Conservation (phyloP, 805 yeast species). For the Candida xiaguanensis region DNA sequence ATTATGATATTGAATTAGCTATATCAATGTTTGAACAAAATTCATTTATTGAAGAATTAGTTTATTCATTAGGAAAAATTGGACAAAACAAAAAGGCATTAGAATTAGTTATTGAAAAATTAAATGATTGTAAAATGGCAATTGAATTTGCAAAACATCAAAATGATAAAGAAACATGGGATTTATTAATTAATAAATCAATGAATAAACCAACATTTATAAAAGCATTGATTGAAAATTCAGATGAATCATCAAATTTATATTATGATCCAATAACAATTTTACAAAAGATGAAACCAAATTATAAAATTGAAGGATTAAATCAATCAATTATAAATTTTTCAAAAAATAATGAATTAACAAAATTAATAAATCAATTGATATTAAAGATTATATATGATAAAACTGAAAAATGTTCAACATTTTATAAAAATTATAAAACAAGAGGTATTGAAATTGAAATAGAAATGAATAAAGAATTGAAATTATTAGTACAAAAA, state of each 20-base stretch:
- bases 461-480: slow-evolving; percentile 14
- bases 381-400: slow-evolving; percentile 39
- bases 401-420: slow-evolving; percentile 26
- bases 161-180: slow-evolving; percentile 79
- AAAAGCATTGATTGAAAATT: slow-evolving; percentile 63
- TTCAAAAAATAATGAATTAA: slow-evolving; percentile 57
- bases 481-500: slow-evolving; percentile 18
- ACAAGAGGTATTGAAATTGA: slow-evolving; percentile 27
- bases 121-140: slow-evolving; percentile 78
- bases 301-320: slow-evolving; percentile 62
- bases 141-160: slow-evolving; percentile 69
- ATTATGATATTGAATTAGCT: slow-evolving; percentile 68
- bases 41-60: slow-evolving; percentile 64
- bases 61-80: slow-evolving; percentile 73
- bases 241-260: slow-evolving; percentile 48
- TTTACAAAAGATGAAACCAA: slow-evolving; percentile 58
- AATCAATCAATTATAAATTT: slow-evolving; percentile 58
- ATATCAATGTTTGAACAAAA: slow-evolving; percentile 58
- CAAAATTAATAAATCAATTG: slow-evolving; percentile 48
- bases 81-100: slow-evolving; percentile 80
- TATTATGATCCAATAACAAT: slow-evolving; percentile 64
- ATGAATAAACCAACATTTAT: slow-evolving; percentile 73
- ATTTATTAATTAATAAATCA: slow-evolving; percentile 65
- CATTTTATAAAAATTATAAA: slow-evolving; percentile 16
- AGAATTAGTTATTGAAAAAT: slow-evolving; percentile 67